Evolutionary conservation across 805 yeast species (phyloP), one percentile per base, ranked within the genome.

Genomic region (Kluyveromyces wickerhamii): DNA sequence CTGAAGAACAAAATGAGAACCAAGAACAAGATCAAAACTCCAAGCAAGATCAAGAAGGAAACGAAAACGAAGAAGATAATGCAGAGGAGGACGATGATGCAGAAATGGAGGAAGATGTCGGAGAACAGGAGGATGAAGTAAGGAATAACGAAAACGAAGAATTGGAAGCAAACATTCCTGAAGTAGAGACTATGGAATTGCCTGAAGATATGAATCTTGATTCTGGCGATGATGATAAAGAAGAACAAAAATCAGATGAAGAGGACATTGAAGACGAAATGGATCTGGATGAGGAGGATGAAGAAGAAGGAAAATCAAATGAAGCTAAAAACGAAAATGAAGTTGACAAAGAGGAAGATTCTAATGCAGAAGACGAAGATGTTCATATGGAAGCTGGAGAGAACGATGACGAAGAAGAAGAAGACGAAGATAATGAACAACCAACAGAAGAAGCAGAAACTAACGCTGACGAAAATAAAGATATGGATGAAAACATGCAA

Each of bases 131-230:
- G 29, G 88, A 81, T 51, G 82, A 75, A 40, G 84, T 80, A 13
- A 73, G 65, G 42, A 72, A 82, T 45, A 79, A 80, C 23, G 83
- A 78, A 26, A 68, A 66, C 21, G 82, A 82, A 33, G 76, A 79
- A 39, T 55, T 84, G 34, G 94, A 85, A 29, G 73, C 74, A 12
- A 64, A 77, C 38, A 85, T 79, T 29, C 89, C 88, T 13, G 95
- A 92, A 53, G 66, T 77, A 5, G 97, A 92, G 40, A 77, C 88
- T 3, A 64, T 89, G 44, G 96, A 92, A 15, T 65, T 89, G 19
- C 96, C 97, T 0, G 97, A 92, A 11, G 95, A 88, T 48, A 73
- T 89, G 68, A 77, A 89, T 46, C 64, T 89, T 20, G 97, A 89
- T 51, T 77, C 78, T n/a, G 94, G 74, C 16, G 79, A 70, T 4